These are phyloP conservation scores for Chloromonas sp. DNA, from an alignment of 163 green algal species.

Conservation along the genomic window DNA sequence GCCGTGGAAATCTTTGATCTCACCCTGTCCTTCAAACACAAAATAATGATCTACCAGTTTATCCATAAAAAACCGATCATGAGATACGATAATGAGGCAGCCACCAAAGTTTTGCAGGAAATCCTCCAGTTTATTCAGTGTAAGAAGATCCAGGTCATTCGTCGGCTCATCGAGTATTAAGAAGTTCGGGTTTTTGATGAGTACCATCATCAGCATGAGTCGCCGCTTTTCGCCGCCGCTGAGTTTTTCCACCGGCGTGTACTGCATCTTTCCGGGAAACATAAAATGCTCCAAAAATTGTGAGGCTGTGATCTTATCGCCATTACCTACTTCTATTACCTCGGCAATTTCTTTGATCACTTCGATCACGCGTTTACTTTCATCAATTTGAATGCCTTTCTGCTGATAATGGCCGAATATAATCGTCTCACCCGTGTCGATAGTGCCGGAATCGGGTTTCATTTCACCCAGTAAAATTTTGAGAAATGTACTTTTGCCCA, in stretches of 20 bases:
- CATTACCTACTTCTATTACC: neutral
- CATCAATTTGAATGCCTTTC: slow-evolving; percentile 46
- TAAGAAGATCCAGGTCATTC: neutral
- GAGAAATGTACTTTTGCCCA: slow-evolving; percentile 74
- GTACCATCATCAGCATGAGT: neutral
- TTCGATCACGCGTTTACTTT: slow-evolving; percentile 37
- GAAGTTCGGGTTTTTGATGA: neutral
- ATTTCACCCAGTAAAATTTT: slow-evolving; percentile 66
- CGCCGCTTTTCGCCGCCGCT: neutral
- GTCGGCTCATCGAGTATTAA: neutral
- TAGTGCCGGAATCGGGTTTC: slow-evolving; percentile 35
- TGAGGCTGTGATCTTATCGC: neutral
- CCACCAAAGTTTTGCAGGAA: too few species aligned
- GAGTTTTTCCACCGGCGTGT: neutral
- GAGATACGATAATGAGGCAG: too few species aligned
- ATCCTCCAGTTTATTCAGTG: too few species aligned
- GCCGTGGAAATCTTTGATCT: too few species aligned
- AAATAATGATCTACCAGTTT: too few species aligned
- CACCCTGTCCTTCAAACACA: too few species aligned
- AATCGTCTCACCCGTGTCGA: slow-evolving; percentile 72
- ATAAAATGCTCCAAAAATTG: neutral
- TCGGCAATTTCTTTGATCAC: neutral
- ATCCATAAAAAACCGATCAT: too few species aligned
- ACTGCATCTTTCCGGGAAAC: neutral
- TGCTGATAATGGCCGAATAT: slow-evolving; percentile 78